Conservation (phyloP, 2,329 filamentous ascomycete species). For the Sclerotinia spermophila region DNA sequence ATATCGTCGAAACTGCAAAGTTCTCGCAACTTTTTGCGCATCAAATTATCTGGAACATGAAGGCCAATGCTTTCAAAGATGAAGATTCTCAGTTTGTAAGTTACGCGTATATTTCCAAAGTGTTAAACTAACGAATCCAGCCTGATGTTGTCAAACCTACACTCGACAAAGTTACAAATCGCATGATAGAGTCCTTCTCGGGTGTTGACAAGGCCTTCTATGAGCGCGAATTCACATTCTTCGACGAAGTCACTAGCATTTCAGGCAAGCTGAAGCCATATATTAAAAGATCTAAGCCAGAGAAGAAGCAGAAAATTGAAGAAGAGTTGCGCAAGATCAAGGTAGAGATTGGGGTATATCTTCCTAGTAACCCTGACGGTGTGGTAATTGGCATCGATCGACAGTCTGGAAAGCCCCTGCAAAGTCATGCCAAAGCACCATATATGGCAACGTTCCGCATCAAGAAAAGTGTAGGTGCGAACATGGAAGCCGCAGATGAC, state of each 20-base stretch:
- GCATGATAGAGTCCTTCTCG: conserved; percentile 80
- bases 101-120: conserved; percentile 17
- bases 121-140: conserved; percentile 39
- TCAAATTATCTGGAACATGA: conserved; percentile 99
- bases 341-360: conserved; percentile 93
- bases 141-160: conserved; percentile 92
- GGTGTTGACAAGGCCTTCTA: conserved; percentile 79
- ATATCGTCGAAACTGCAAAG: conserved; percentile 94
- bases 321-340: conserved; percentile 97
- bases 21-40: conserved; percentile 98
- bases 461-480: conserved; percentile 65
- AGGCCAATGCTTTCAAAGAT: conserved; percentile 97
- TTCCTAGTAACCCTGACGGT: conserved; percentile 95
- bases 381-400: conserved; percentile 97
- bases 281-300: conserved; percentile 87
- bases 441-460: conserved; percentile 99
- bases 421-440: conserved; percentile 96
- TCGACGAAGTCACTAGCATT: conserved; percentile 91
- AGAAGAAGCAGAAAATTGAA: conserved; percentile 99
- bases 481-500: conserved; percentile 50
- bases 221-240: conserved; percentile 95
- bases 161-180: conserved; percentile 82
- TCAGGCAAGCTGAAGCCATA: conserved; percentile 93
- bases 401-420: conserved; percentile 94
- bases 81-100: conserved; percentile 81